Evolutionary conservation across 2,329 filamentous ascomycete species (phyloP).

Genomic region (Xylariomycetidae sp.): DNA sequence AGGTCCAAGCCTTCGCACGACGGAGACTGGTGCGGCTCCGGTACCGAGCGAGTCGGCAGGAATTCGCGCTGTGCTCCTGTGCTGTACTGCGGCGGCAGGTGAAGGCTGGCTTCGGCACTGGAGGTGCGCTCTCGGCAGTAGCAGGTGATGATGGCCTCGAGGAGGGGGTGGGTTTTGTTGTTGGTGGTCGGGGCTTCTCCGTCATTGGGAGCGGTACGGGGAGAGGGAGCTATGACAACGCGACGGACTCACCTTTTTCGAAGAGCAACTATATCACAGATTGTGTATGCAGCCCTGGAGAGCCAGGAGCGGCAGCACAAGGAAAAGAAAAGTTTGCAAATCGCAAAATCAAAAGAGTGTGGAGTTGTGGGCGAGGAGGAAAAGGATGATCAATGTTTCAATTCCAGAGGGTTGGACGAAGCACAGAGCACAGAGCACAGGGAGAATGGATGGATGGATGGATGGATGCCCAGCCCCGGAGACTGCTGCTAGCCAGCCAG

Average conservation of each 20-base stretch:
- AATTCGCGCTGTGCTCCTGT: too few relatives aligned
- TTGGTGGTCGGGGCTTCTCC: conserved; percentile 8
- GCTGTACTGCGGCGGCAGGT: too few relatives aligned
- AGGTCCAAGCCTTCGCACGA: too few relatives aligned
- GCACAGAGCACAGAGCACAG: conserved; percentile 20
- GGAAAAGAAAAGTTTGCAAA: conserved; percentile 25
- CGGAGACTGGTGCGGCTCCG: too few relatives aligned
- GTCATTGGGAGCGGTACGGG: neutral
- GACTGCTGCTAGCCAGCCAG: too few relatives aligned
- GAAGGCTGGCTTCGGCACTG: too few relatives aligned
- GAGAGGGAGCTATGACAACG: neutral
- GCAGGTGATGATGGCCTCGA: neutral
- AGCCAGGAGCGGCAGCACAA: conserved; percentile 40
- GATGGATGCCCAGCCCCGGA: too few relatives aligned
- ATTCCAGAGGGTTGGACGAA: conserved; percentile 19
- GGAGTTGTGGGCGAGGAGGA: conserved; percentile 34
- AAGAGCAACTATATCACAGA: conserved; percentile 34
- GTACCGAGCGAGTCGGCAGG: too few relatives aligned
- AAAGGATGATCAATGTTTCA: conserved; percentile 30
- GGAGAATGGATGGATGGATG: conserved; percentile 9
- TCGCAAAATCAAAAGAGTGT: conserved; percentile 36
- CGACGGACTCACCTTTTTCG: conserved; percentile 27
- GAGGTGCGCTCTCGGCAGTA: too few relatives aligned
- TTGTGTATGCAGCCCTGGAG: conserved; percentile 39
- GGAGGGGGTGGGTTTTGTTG: conserved; percentile 9